Conservation (phyloP, 2,329 filamentous ascomycete genomes). For the Neopestalotiopsis sp. region DNA sequence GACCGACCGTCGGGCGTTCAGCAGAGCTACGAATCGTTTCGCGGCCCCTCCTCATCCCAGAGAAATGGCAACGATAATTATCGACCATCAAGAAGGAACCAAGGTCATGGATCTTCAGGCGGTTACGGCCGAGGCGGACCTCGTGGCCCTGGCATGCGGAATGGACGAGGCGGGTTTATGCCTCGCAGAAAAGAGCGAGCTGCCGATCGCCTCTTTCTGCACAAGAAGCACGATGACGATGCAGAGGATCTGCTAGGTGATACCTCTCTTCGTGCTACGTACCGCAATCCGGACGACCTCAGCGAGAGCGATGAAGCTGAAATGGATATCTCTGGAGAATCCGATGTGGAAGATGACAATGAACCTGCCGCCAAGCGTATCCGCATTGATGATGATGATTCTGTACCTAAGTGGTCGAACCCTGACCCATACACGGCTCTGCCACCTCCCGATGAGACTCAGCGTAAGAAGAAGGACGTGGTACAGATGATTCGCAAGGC, state of each 20-base stretch:
- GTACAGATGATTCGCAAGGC: slow-evolving; percentile 93
- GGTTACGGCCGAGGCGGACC: slow-evolving; percentile 22
- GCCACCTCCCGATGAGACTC: slow-evolving; percentile 76
- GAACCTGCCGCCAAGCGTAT: slow-evolving; percentile 51
- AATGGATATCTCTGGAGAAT: slow-evolving; percentile 66
- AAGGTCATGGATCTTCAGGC: neutral
- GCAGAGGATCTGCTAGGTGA: slow-evolving; percentile 55
- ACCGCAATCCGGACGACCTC: slow-evolving; percentile 60
- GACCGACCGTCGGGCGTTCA: slow-evolving; percentile 57
- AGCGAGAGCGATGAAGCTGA: slow-evolving; percentile 69
- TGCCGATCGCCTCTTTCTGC: slow-evolving; percentile 50
- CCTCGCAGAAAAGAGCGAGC: slow-evolving; percentile 23
- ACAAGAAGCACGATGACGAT: slow-evolving; percentile 45
- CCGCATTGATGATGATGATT: slow-evolving; percentile 43
- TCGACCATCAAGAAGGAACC: neutral
- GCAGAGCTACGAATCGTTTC: slow-evolving; percentile 40
- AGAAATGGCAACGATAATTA: slow-evolving; percentile 23
- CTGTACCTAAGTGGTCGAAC: slow-evolving; percentile 87
- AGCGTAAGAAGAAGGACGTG: slow-evolving; percentile 81
- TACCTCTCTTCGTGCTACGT: slow-evolving; percentile 53
- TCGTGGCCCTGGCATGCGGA: slow-evolving; percentile 18
- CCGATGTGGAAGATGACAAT: slow-evolving; percentile 43
- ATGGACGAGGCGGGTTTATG: slow-evolving; percentile 13
- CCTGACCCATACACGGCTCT: slow-evolving; percentile 91
- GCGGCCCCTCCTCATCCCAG: slow-evolving; percentile 32